phyloP scores from a whole-genome alignment of 129 eudicot genomes.

The Scalesia atractyloides region DNA sequence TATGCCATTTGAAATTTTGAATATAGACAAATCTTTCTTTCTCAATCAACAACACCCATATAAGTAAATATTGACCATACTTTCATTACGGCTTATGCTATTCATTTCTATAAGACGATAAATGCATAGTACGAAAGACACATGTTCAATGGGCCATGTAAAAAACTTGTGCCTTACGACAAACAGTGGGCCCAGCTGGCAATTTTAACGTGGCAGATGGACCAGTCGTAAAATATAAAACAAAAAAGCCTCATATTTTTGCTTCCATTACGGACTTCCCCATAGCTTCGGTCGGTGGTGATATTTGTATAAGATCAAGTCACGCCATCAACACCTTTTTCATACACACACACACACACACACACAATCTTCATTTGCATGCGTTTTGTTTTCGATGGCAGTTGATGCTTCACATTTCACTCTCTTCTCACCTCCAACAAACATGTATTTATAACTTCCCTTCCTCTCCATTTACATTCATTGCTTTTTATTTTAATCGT shows the following conservation, averaged over 20 bases:
- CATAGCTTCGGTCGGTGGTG: slow-evolving; percentile 10
- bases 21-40: neutral
- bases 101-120: neutral
- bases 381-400: slow-evolving; percentile 18
- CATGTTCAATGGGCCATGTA: neutral
- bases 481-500: too few relatives aligned
- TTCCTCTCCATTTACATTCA: neutral
- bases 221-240: slow-evolving; percentile 14
- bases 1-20: neutral
- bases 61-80: neutral
- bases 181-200: slow-evolving; percentile 20
- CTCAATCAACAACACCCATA: neutral
- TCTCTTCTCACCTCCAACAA: neutral
- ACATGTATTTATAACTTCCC: neutral
- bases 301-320: slow-evolving; percentile 1
- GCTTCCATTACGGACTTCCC: slow-evolving; percentile 23
- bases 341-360: slow-evolving; percentile 1
- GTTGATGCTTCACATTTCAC: slow-evolving; percentile 29
- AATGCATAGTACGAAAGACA: neutral
- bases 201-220: slow-evolving; percentile 23
- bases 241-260: slow-evolving; percentile 20
- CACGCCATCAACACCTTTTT: too few relatives aligned
- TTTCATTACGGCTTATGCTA: neutral
- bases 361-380: slow-evolving; percentile 10
- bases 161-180: neutral